Evolutionary conservation across 176 grass and related monocot genomes (phyloP), one percentile per base, ranked within the genome.

Genomic region (Poa annua): DNA sequence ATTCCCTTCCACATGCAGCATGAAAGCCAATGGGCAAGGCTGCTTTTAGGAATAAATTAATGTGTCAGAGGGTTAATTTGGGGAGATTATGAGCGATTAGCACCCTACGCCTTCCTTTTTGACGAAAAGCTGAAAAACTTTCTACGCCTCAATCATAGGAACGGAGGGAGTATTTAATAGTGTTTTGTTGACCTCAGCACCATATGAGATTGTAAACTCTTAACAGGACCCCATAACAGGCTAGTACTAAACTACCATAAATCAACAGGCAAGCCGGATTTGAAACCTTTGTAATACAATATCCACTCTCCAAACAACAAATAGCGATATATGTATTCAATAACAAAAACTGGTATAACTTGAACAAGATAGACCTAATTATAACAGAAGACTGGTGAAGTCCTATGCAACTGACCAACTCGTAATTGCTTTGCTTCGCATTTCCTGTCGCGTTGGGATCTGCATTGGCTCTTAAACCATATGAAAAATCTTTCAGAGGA

Each of bases 401-500:
- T 78, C 49, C 44, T 38, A 86, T 65, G 53, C 17, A 71, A 88
- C 78, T 88, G 74, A 98, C 95, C 95, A 98, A 51, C 85, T 98
- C 95, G 52, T 93, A 98, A 90, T 98, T 98, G 82, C 95, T 98
- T 84, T 98, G 95, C 34, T 93, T 98, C n/a, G 95, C 86, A 91
- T 89, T 85, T 70, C 95, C 95, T 45, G 82, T 70, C 8, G 92
- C 92, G 59, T 90, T 89, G 36, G 90, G 88, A 89, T 98, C 86
- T 32, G 90, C 87, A 88, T 94, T 98, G 33, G 80, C 82, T 89
- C 96, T 95, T 80, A 93, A 93, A 81, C 96, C 87, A 56, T 98
- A 98, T 15, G 89, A 92, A 87, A 98, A 98, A 86, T 98, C 96
- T 77, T 91, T 98, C 42, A 98, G 80, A 54, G 96, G 96, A 74